Percentiles rank a stretch among this genome's conserved stretches.
These are phyloP conservation scores for Microsporum ferrugineum DNA, from an alignment of 2,329 filamentous ascomycete species.

Conservation along the genomic window DNA sequence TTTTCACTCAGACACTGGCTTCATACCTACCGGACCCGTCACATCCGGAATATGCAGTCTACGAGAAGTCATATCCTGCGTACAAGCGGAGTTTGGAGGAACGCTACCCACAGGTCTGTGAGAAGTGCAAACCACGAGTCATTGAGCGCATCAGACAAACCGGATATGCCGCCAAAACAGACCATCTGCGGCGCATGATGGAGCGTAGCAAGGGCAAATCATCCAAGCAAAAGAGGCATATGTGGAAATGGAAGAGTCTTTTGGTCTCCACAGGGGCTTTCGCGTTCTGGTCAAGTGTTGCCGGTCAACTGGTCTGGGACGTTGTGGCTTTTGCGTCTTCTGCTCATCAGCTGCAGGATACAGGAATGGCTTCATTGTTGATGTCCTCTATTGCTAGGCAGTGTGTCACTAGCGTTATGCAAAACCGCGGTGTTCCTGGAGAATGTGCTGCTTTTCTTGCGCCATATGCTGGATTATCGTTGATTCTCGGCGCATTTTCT, in stretches of 20 bases:
- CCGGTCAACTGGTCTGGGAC: conserved; percentile 35
- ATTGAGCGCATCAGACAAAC: conserved; percentile 57
- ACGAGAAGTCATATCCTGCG: conserved; percentile 56
- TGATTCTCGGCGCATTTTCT: conserved; percentile 34
- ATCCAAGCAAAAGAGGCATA: conserved; percentile 22
- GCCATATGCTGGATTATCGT: conserved; percentile 27
- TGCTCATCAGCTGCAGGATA: conserved; percentile 1
- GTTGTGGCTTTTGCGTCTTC: conserved; percentile 20
- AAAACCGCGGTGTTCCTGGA: conserved; percentile 16
- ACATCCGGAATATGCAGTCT: conserved; percentile 57
- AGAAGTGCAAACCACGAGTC: conserved; percentile 64
- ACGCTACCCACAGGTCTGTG: conserved; percentile 81
- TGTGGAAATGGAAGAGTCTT: conserved; percentile 35
- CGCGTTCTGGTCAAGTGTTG: conserved; percentile 33
- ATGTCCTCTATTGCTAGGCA: not conserved
- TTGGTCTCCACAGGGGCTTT: conserved; percentile 34
- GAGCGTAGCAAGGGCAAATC: conserved; percentile 44
- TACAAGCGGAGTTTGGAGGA: conserved; percentile 65
- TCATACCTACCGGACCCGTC: conserved; percentile 60
- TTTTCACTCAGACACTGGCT: conserved; percentile 63
- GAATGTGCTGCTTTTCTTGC: conserved; percentile 24
- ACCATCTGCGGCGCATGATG: conserved; percentile 64
- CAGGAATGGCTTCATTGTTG: not conserved
- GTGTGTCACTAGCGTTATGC: not conserved
- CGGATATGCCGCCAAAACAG: conserved; percentile 73